These are phyloP conservation scores for Asterophora lycoperdoides DNA, from an alignment of 768 basidiomycete species.

Conservation along the genomic window DNA sequence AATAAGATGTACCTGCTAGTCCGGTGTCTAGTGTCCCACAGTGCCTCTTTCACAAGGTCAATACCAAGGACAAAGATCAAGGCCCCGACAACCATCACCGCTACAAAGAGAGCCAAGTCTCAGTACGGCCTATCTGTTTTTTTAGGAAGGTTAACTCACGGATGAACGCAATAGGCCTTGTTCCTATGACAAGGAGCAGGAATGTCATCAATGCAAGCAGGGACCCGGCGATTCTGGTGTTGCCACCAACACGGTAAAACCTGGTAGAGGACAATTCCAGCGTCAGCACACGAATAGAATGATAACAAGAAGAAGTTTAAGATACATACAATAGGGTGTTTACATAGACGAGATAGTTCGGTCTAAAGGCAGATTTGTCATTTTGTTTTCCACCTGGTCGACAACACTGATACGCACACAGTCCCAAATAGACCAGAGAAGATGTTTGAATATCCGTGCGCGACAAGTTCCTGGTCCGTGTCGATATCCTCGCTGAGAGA, in stretches of 20 bases:
- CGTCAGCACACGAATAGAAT: background rate
- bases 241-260: constrained; percentile 93
- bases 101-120: constrained; percentile 31
- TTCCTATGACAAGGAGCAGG: constrained; percentile 74
- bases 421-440: constrained; percentile 76
- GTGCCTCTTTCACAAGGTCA: constrained; percentile 90
- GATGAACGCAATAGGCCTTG: constrained; percentile 86
- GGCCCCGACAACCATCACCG: constrained; percentile 86
- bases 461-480: constrained; percentile 89
- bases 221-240: constrained; percentile 77
- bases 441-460: constrained; percentile 89
- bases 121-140: background rate
- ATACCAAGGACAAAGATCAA: constrained; percentile 93
- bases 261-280: constrained; percentile 24
- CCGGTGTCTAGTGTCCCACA: constrained; percentile 93
- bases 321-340: constrained; percentile 66
- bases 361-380: constrained; percentile 35
- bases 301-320: background rate
- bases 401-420: constrained; percentile 47
- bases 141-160: constrained; percentile 47
- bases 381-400: background rate
- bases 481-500: constrained; percentile 86
- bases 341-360: constrained; percentile 86
- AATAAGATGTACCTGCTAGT: constrained; percentile 57
- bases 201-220: constrained; percentile 76